Conservation (phyloP, 2,329 filamentous ascomycete genomes). For the Trichoderma gracile region DNA sequence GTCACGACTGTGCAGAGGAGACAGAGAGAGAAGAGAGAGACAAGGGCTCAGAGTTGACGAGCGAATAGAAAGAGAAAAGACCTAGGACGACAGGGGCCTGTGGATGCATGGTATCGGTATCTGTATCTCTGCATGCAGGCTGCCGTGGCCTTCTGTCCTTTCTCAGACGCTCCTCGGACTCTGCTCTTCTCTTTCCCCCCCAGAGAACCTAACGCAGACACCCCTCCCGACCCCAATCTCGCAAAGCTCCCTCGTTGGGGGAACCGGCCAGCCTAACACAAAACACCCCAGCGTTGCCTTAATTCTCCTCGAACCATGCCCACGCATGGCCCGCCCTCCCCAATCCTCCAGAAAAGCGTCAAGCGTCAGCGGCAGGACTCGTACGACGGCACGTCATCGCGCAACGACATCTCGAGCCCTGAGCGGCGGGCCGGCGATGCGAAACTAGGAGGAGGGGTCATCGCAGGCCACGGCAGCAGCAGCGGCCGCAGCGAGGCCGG, state of each 20-base stretch:
- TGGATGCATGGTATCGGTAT: background rate
- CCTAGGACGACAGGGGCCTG: background rate
- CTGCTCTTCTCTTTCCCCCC: background rate
- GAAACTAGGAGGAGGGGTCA: conserved; percentile 12
- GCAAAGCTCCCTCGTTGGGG: conserved; percentile 14
- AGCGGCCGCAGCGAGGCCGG: conserved; percentile 16
- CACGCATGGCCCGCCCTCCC: conserved; percentile 51
- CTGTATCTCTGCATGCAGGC: conserved; percentile 16
- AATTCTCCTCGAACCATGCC: conserved; percentile 22
- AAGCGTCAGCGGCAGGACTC: conserved; percentile 61
- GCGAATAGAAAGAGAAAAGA: background rate
- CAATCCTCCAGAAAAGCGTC: conserved; percentile 47
- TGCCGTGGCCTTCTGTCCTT: conserved; percentile 9
- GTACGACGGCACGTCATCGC: conserved; percentile 48
- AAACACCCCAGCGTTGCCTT: background rate
- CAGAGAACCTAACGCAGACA: conserved; percentile 14
- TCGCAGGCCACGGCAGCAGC: conserved; percentile 3
- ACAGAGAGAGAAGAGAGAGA: background rate
- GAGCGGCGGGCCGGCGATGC: conserved; percentile 36
- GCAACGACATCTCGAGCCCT: conserved; percentile 35
- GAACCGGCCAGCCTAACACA: conserved; percentile 16
- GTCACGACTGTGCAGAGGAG: background rate
- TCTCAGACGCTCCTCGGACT: conserved; percentile 2
- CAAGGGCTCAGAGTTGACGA: conserved; percentile 8
- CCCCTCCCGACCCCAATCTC: conserved; percentile 11